These are phyloP conservation scores for Crithidia fasciculata DNA, from an alignment of 208 protist species.

Conservation along the genomic window DNA sequence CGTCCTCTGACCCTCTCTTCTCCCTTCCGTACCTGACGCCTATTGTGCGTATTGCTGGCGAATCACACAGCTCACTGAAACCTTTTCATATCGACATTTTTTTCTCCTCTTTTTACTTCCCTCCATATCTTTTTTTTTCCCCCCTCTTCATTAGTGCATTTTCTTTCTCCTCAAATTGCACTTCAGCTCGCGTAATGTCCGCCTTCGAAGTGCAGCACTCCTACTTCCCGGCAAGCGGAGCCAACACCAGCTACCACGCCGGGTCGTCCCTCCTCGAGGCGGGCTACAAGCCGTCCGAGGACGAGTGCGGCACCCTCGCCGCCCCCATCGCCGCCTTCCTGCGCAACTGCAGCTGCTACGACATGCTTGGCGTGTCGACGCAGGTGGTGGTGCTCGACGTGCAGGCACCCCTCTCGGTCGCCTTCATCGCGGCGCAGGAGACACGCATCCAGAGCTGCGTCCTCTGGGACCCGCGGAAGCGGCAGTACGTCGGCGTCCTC, in stretches of 20 bases:
- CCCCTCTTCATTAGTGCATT: neutral
- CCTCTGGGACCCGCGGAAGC: constrained; percentile 68
- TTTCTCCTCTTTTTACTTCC: constrained; percentile 10
- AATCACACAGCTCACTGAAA: too few species aligned
- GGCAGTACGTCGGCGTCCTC: constrained; percentile 74
- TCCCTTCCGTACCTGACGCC: too few species aligned
- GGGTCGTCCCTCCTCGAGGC: constrained; percentile 40
- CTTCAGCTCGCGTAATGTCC: constrained; percentile 22
- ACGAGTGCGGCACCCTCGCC: constrained; percentile 63
- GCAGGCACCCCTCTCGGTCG: constrained; percentile 66
- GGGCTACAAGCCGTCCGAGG: constrained; percentile 61
- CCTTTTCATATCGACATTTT: too few species aligned
- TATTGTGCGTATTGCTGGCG: too few species aligned
- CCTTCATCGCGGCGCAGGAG: constrained; percentile 91
- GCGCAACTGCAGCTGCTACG: constrained; percentile 80
- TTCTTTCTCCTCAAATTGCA: neutral
- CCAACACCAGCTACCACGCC: constrained; percentile 22
- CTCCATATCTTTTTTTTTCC: neutral
- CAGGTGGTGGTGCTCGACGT: constrained; percentile 89
- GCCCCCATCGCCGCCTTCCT: constrained; percentile 73
- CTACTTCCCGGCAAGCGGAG: constrained; percentile 33
- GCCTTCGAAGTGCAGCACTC: constrained; percentile 36
- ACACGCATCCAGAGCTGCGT: constrained; percentile 82
- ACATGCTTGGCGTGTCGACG: constrained; percentile 83
- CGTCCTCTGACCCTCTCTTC: too few species aligned